These are phyloP conservation scores for Fusarium sp. DNA, from an alignment of 2,329 filamentous ascomycete genomes.

Conservation along the genomic window DNA sequence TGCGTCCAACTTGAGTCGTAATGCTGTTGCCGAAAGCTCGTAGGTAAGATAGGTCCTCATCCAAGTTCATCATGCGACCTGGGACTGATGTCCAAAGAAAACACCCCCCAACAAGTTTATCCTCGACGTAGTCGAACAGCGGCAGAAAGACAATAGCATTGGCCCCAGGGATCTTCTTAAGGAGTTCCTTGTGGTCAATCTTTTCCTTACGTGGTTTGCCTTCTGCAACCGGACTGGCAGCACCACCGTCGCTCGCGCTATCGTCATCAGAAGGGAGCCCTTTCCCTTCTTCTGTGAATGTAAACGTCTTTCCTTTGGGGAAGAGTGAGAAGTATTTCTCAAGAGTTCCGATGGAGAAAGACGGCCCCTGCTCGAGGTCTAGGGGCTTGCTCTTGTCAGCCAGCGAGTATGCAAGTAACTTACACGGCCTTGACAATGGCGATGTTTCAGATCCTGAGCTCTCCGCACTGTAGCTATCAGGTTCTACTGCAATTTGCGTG, in stretches of 20 bases:
- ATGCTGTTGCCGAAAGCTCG: slow-evolving; percentile 42
- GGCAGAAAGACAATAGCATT: slow-evolving; percentile 51
- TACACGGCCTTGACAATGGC: slow-evolving; percentile 43
- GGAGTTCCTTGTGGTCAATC: slow-evolving; percentile 49
- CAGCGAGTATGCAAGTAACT: slow-evolving; percentile 45
- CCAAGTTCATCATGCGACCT: slow-evolving; percentile 51
- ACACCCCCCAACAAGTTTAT: slow-evolving; percentile 49
- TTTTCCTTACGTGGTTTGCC: slow-evolving; percentile 24
- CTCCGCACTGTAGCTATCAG: slow-evolving; percentile 39
- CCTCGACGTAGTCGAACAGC: slow-evolving; percentile 50
- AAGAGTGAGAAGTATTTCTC: slow-evolving; percentile 48
- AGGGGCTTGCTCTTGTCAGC: slow-evolving; percentile 39
- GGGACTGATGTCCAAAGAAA: slow-evolving; percentile 51
- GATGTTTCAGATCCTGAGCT: slow-evolving; percentile 48
- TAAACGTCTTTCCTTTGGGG: slow-evolving; percentile 46
- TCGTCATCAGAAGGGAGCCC: slow-evolving; percentile 48
- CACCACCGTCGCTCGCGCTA: slow-evolving; percentile 41
- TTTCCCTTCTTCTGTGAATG: slow-evolving; percentile 45
- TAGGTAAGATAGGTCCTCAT: slow-evolving; percentile 53
- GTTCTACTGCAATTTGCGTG: slow-evolving; percentile 17
- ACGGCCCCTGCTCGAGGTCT: slow-evolving; percentile 43
- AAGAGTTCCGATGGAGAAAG: slow-evolving; percentile 44
- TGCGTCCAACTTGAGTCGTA: slow-evolving; percentile 66
- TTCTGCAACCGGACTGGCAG: not conserved
- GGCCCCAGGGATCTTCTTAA: slow-evolving; percentile 49